phyloP scores from a whole-genome alignment of 768 basidiomycete genomes.

The Gymnopilus dilepis region DNA sequence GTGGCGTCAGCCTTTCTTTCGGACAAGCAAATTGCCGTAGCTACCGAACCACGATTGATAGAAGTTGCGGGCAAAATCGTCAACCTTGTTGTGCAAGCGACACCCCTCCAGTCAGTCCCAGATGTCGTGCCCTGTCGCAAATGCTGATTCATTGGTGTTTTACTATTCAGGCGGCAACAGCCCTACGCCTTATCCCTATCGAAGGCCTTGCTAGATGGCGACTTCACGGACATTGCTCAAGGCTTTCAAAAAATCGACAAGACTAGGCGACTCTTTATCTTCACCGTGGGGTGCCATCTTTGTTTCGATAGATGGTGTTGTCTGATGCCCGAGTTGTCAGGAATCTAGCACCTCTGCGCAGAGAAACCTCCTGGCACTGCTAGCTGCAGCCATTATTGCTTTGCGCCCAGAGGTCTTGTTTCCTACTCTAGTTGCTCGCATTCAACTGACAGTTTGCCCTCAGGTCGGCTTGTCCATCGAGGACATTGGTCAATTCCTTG shows the following conservation, averaged over 20 bases:
- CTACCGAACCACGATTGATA: constrained; percentile 57
- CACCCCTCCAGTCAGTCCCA: constrained; percentile 66
- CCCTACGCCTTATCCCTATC: constrained; percentile 50
- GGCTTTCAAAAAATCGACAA: constrained; percentile 58
- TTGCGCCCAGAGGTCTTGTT: constrained; percentile 66
- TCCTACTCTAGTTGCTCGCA: background rate
- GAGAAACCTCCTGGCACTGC: constrained; percentile 68
- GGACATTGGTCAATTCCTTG: constrained; percentile 56
- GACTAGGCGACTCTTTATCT: constrained; percentile 47
- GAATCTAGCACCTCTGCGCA: constrained; percentile 48
- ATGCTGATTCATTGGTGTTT: constrained; percentile 9
- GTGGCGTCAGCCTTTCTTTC: constrained; percentile 45
- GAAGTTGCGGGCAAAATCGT: constrained; percentile 69
- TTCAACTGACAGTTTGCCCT: constrained; percentile 5
- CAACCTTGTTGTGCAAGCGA: constrained; percentile 65
- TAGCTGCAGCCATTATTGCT: constrained; percentile 69
- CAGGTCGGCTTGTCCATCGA: constrained; percentile 60
- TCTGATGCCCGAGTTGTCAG: constrained; percentile 40
- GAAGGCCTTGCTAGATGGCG: constrained; percentile 59
- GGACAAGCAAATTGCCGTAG: constrained; percentile 34
- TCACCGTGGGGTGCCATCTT: constrained; percentile 45
- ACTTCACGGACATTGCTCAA: constrained; percentile 54
- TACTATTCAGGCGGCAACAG: constrained; percentile 64
- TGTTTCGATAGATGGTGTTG: constrained; percentile 29
- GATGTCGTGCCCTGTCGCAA: background rate